These are phyloP conservation scores for Xylariaceae sp. DNA, from an alignment of 2,329 filamentous ascomycete species.

Conservation along the genomic window DNA sequence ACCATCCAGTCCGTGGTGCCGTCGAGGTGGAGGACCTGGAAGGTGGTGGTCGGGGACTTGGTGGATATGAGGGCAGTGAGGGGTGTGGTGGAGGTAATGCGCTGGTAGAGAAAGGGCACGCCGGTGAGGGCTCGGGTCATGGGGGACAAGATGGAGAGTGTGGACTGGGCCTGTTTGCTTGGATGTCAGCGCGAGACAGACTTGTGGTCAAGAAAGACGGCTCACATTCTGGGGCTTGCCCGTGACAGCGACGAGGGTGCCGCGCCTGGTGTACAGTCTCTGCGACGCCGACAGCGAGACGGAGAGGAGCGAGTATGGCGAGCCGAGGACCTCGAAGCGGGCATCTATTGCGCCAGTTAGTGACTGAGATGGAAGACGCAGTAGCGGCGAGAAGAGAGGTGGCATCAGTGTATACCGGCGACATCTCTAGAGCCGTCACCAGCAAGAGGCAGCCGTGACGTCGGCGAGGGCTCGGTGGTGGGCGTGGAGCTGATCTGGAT, in stretches of 20 bases:
- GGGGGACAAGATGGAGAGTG: conserved; percentile 81
- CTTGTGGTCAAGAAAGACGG: not conserved
- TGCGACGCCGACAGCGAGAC: conserved; percentile 92
- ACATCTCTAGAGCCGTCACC: conserved; percentile 45
- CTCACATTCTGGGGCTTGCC: conserved; percentile 87
- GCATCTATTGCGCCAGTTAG: conserved; percentile 63
- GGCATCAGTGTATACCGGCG: conserved; percentile 42
- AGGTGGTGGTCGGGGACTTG: conserved; percentile 80
- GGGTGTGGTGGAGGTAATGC: conserved; percentile 81
- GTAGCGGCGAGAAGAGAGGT: not conserved
- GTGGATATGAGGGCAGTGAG: conserved; percentile 86
- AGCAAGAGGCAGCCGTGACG: conserved; percentile 55
- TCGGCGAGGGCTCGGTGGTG: conserved; percentile 47
- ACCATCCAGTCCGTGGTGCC: conserved; percentile 96
- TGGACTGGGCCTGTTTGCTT: conserved; percentile 72
- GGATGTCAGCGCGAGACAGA: conserved; percentile 8
- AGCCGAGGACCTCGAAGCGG: conserved; percentile 87
- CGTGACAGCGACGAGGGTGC: conserved; percentile 84
- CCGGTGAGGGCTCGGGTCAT: conserved; percentile 76
- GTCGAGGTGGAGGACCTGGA: conserved; percentile 85
- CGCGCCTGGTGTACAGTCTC: conserved; percentile 85
- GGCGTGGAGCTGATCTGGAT: conserved; percentile 64
- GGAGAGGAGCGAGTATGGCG: conserved; percentile 89
- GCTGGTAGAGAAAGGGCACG: conserved; percentile 93
- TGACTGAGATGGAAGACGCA: not conserved